Evolutionary conservation across 805 yeast genomes (phyloP).

Genomic region (Wickerhamomyces queroliae): DNA sequence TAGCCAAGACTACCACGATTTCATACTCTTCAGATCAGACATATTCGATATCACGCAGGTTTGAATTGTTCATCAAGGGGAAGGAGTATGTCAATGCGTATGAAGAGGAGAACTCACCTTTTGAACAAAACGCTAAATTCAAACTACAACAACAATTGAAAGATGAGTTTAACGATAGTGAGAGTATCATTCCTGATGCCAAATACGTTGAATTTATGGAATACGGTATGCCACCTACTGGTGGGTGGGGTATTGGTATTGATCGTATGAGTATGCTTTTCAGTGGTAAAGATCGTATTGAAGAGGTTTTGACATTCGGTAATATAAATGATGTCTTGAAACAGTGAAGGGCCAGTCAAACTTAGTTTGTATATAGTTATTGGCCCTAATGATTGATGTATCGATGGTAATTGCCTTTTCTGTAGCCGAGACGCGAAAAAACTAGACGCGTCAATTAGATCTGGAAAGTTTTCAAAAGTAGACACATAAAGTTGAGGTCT

Average conservation of each 20-base stretch:
- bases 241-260: slow-evolving; percentile 96
- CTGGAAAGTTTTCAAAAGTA: not conserved
- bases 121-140: slow-evolving; percentile 61
- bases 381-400: not conserved
- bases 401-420: not conserved
- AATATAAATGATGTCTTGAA: slow-evolving; percentile 60
- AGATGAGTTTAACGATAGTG: slow-evolving; percentile 46
- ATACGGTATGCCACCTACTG: slow-evolving; percentile 95
- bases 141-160: slow-evolving; percentile 46
- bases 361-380: not conserved
- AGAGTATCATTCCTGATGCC: slow-evolving; percentile 65
- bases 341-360: slow-evolving; percentile 33
- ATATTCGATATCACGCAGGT: slow-evolving; percentile 55
- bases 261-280: slow-evolving; percentile 84
- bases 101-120: slow-evolving; percentile 93
- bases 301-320: slow-evolving; percentile 72
- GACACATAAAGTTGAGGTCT: not conserved
- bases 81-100: slow-evolving; percentile 87
- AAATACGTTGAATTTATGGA: slow-evolving; percentile 73
- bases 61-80: slow-evolving; percentile 78
- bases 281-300: slow-evolving; percentile 60
- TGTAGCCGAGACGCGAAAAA: not conserved
- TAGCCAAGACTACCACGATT: slow-evolving; percentile 59
- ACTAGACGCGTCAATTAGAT: not conserved
- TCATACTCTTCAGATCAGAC: slow-evolving; percentile 24